phyloP scores from a whole-genome alignment of 768 basidiomycete genomes.

The Leccinum variicolor region DNA sequence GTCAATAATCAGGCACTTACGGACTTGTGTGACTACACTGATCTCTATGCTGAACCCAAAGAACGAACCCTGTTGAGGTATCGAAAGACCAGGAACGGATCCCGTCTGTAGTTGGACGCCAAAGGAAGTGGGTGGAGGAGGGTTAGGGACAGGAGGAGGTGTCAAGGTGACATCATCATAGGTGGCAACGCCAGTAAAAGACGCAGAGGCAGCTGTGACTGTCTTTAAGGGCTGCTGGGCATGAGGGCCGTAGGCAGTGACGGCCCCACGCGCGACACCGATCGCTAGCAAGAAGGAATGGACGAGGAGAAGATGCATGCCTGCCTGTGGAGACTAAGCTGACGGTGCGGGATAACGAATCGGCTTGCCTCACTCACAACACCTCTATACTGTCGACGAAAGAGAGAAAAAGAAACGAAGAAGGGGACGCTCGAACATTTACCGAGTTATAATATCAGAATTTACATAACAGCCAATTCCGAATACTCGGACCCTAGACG shows the following conservation, averaged over 20 bases:
- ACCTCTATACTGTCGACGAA: slow-evolving; percentile 6
- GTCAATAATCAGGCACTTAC: neutral
- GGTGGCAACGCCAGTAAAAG: slow-evolving; percentile 45
- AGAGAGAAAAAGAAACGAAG: neutral
- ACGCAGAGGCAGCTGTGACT: slow-evolving; percentile 35
- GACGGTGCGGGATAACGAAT: neutral
- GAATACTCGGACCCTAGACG: too few species aligned
- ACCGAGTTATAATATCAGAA: neutral
- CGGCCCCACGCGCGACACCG: slow-evolving; percentile 1
- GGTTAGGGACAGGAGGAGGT: slow-evolving; percentile 49
- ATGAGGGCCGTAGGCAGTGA: slow-evolving; percentile 24
- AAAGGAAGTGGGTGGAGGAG: slow-evolving; percentile 40
- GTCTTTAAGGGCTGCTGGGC: slow-evolving; percentile 25
- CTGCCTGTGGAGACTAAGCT: neutral
- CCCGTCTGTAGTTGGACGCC: slow-evolving; percentile 38
- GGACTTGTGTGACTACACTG: slow-evolving; percentile 56
- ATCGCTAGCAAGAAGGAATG: slow-evolving; percentile 20
- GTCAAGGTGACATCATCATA: slow-evolving; percentile 50
- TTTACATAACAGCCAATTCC: neutral
- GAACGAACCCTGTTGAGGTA: slow-evolving; percentile 52
- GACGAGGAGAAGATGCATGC: slow-evolving; percentile 23
- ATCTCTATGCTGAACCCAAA: slow-evolving; percentile 76
- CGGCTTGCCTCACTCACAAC: slow-evolving; percentile 6
- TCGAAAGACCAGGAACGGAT: slow-evolving; percentile 34
- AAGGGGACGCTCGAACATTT: too few species aligned